These are phyloP conservation scores for Nicotiana tabacum DNA, from an alignment of 257 asterid genomes.

Conservation along the genomic window DNA sequence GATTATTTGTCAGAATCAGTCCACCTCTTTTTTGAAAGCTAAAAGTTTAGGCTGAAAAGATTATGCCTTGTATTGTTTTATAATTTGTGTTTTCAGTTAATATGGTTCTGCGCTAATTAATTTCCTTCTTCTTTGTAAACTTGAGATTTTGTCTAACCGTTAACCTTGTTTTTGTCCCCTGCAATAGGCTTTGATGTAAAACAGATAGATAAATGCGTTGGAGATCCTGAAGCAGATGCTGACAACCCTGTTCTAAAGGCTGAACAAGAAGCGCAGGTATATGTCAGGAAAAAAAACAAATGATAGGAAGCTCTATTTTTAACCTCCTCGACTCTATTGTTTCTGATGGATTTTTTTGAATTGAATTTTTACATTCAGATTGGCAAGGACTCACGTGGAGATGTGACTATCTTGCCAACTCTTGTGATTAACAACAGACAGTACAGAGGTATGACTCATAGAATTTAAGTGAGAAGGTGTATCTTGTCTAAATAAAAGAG, in stretches of 20 bases:
- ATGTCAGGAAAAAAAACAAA: not conserved
- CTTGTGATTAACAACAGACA: slow-evolving; percentile 56
- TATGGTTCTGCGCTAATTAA: not conserved
- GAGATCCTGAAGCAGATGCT: slow-evolving; percentile 69
- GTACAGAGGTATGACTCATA: slow-evolving; percentile 42
- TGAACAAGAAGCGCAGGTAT: slow-evolving; percentile 55
- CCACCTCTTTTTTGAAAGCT: not conserved
- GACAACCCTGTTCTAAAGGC: slow-evolving; percentile 68
- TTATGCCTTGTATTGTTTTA: not conserved
- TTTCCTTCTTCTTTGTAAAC: not conserved
- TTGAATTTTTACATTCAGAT: slow-evolving; percentile 27
- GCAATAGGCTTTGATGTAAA: slow-evolving; percentile 57
- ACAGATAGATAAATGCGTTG: slow-evolving; percentile 72
- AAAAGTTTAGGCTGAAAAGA: not conserved
- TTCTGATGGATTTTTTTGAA: not conserved
- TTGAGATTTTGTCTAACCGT: not conserved
- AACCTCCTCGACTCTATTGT: not conserved
- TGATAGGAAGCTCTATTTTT: not conserved
- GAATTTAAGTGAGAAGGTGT: not conserved
- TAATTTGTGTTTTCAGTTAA: not conserved
- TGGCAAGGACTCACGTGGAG: slow-evolving; percentile 58
- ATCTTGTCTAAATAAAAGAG: not conserved
- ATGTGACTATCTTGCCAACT: slow-evolving; percentile 64
- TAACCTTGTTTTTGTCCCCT: not conserved
- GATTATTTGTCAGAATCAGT: slow-evolving; percentile 3